Percentiles rank a stretch among this genome's conserved stretches.
Evolutionary conservation across 1,139 yeast genomes (phyloP).

Genomic region (Spathaspora jeffriesii): DNA sequence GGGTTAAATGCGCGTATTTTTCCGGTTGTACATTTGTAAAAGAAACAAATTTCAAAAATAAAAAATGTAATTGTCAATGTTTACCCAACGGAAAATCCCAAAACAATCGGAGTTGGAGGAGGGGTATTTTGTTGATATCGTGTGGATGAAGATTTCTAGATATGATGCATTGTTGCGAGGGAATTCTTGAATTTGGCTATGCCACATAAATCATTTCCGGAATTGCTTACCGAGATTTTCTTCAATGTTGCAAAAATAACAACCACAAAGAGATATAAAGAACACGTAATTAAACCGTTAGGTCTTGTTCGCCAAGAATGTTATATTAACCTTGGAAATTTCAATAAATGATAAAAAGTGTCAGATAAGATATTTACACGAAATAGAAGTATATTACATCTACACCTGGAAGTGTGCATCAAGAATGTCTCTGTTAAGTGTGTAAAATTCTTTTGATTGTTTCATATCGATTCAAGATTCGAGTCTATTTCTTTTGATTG

Average conservation of each 20-base stretch:
- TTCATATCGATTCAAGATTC: too few species aligned
- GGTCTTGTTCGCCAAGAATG: too few species aligned
- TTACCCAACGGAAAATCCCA: slow-evolving; percentile 3
- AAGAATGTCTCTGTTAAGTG: too few species aligned
- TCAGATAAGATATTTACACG: background rate
- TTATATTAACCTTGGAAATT: too few species aligned
- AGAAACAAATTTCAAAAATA: background rate
- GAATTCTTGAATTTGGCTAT: background rate
- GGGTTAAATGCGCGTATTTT: background rate
- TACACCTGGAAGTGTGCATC: too few species aligned
- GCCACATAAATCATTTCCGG: background rate
- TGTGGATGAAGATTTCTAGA: background rate
- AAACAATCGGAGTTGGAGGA: slow-evolving; percentile 2
- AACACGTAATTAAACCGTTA: background rate
- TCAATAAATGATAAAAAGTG: too few species aligned
- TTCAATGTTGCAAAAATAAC: background rate
- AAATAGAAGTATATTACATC: background rate
- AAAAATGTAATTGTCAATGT: background rate
- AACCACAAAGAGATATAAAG: background rate
- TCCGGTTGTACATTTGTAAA: background rate
- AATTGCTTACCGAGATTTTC: background rate
- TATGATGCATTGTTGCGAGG: background rate
- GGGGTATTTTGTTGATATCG: slow-evolving; percentile 1
- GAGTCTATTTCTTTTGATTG: too few species aligned
- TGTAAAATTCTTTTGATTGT: too few species aligned